A percentile compares a stretch with the other conserved stretches of the same genome.
These are phyloP conservation scores for Aureobasidium lini DNA, from an alignment of 2,329 filamentous ascomycete genomes.

Conservation along the genomic window DNA sequence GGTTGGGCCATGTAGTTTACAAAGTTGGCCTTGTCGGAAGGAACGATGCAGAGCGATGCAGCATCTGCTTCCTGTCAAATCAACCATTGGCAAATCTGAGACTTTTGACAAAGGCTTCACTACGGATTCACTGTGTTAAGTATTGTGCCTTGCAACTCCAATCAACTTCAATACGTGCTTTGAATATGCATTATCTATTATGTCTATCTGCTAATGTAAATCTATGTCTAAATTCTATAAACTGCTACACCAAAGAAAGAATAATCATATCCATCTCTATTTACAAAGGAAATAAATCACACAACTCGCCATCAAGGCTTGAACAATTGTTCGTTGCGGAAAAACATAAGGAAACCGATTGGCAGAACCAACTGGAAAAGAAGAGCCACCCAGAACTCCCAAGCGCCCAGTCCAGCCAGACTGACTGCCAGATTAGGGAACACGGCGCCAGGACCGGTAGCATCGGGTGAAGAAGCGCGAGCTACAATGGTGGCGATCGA, in stretches of 20 bases:
- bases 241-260: neutral
- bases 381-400: constrained; percentile 50
- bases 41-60: too few species aligned
- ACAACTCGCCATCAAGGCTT: constrained; percentile 35
- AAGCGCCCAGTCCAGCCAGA: constrained; percentile 35
- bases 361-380: constrained; percentile 51
- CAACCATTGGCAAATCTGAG: too few species aligned
- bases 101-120: too few species aligned
- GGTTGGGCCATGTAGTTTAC: too few species aligned
- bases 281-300: neutral
- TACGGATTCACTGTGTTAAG: too few species aligned
- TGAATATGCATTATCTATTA: neutral
- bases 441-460: constrained; percentile 53
- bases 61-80: too few species aligned
- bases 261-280: neutral
- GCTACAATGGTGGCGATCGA: constrained; percentile 56
- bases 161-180: too few species aligned
- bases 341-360: constrained; percentile 49
- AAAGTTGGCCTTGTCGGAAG: too few species aligned
- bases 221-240: neutral
- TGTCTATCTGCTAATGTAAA: neutral
- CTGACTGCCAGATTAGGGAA: constrained; percentile 54
- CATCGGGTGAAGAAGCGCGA: constrained; percentile 53
- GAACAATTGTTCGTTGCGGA: constrained; percentile 50
- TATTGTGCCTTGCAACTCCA: too few species aligned